Evolutionary conservation across 352 stramenopile genomes (phyloP).

Genomic region (Blastocystis hominis): DNA sequence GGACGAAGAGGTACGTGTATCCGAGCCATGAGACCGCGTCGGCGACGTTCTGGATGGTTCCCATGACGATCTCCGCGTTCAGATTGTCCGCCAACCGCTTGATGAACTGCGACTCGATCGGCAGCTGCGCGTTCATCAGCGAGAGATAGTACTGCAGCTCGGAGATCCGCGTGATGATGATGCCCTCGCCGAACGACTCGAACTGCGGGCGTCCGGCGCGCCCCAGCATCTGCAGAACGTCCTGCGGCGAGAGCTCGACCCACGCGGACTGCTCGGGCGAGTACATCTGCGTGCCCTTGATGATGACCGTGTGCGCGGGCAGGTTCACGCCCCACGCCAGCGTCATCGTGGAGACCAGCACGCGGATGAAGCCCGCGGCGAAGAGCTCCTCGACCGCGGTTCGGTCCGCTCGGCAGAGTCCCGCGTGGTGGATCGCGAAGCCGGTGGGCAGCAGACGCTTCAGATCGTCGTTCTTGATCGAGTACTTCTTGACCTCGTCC

Average conservation of each 20-base stretch:
- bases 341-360: conserved; percentile 93
- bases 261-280: conserved; percentile 90
- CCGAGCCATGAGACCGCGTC: conserved; percentile 94
- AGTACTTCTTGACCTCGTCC: conserved; percentile 65
- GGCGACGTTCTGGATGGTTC: conserved; percentile 81
- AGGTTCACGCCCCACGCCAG: conserved; percentile 99
- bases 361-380: conserved; percentile 84
- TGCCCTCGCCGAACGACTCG: conserved; percentile 90
- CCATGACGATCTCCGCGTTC: conserved; percentile 95
- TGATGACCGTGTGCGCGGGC: conserved; percentile 97
- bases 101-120: conserved; percentile 96
- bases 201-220: conserved; percentile 93
- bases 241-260: conserved; percentile 91
- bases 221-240: conserved; percentile 98
- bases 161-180: conserved; percentile 96
- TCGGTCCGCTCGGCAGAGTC: conserved; percentile 88
- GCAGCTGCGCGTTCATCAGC: conserved; percentile 97
- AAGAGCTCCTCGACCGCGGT: conserved; percentile 97
- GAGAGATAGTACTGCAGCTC: conserved; percentile 98
- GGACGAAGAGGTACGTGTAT: conserved; percentile 98
- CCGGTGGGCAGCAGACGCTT: conserved; percentile 95
- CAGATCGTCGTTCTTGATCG: conserved; percentile 86
- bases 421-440: conserved; percentile 97
- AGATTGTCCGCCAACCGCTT: conserved; percentile 87
- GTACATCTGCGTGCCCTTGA: conserved; percentile 99